Evolutionary conservation across 192 early-diverging fungal genomes (phyloP), one percentile per base, ranked within the genome.

Genomic region (Mortierella alpina): DNA sequence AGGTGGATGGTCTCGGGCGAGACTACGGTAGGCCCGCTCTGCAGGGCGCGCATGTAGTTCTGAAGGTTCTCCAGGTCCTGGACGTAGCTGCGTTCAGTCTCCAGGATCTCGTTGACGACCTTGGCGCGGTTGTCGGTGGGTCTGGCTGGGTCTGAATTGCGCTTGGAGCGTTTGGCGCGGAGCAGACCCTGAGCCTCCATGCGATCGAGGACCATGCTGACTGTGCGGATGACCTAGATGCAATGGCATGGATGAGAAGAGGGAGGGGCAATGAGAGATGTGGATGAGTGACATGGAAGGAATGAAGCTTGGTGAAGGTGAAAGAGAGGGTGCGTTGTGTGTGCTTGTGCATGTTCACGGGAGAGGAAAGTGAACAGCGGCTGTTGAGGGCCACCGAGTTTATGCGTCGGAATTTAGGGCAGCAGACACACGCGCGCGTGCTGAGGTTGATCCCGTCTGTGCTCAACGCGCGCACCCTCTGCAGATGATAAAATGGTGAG

Each of bases 11-110:
- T 93, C 64, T 97, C 96, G 53, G 92, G 91, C n/a, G 90, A 87
- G 66, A 77, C 59, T 4, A 98, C 79, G 41, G 95, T 88, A 57
- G 93, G 91, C 67, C 89, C 88, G 51, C 85, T 84, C 59, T 89
- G 86, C 51, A 95, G 80, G 70, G 92, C 89, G 42, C 89, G 84
- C 86, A 92, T 92, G 73, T 93, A 95, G 15, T 83, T 85, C 70
- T 91, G 91, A 31, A 99, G 85, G 75, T 86, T 88, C 85, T 97
- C 95, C 59, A 99, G 82, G 82, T 96, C 95, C 50, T 93, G 87
- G 31, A 97, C 92, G 86, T 97, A 98, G 82, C 87, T 92, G 18
- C 96, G 88, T 83, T 99, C 98, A 0, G 98, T 98, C 56, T 95
- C 93, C 40, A 99, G 84, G 60, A 98, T 80, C 83, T 99, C 98